Conservation (phyloP, 192 early-diverging fungal species). For the Coemansia reversa region DNA sequence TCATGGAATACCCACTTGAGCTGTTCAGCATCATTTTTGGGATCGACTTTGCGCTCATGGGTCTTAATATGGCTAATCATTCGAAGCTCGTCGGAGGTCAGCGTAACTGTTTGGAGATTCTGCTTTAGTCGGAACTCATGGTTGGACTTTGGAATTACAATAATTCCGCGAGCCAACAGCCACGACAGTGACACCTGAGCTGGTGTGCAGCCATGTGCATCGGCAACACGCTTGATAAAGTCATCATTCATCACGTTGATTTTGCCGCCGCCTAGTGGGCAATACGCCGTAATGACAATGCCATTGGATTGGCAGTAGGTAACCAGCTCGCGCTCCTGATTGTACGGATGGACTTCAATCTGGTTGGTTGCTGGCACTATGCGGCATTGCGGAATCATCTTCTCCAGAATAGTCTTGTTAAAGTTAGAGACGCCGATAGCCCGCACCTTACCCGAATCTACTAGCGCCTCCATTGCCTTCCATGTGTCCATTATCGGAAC, state of each 20-base stretch:
- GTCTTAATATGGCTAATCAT: constrained; percentile 27
- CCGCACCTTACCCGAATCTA: constrained; percentile 67
- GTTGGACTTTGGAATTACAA: constrained; percentile 80
- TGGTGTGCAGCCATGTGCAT: constrained; percentile 60
- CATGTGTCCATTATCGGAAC: constrained; percentile 74
- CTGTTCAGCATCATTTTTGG: constrained; percentile 18
- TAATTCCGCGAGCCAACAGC: constrained; percentile 69
- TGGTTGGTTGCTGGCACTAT: constrained; percentile 84
- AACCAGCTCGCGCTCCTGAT: constrained; percentile 63
- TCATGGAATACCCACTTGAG: constrained; percentile 52
- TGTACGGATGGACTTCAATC: constrained; percentile 79
- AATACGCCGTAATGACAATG: constrained; percentile 80
- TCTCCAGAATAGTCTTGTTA: constrained; percentile 60
- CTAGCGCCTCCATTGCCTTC: constrained; percentile 77
- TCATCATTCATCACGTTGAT: constrained; percentile 46
- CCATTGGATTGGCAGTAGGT: constrained; percentile 68
- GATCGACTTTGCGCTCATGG: constrained; percentile 46
- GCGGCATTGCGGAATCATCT: constrained; percentile 62
- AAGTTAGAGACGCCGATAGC: constrained; percentile 89
- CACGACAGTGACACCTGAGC: constrained; percentile 80
- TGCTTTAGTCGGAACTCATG: constrained; percentile 62
- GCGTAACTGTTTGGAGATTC: constrained; percentile 35
- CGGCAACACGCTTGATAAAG: constrained; percentile 66
- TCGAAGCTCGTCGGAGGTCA: constrained; percentile 39
- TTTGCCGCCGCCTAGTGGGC: constrained; percentile 67